Percentiles rank a stretch among this genome's conserved stretches.
phyloP scores from a whole-genome alignment of 805 yeast species.

The Yarrowia porcina region DNA sequence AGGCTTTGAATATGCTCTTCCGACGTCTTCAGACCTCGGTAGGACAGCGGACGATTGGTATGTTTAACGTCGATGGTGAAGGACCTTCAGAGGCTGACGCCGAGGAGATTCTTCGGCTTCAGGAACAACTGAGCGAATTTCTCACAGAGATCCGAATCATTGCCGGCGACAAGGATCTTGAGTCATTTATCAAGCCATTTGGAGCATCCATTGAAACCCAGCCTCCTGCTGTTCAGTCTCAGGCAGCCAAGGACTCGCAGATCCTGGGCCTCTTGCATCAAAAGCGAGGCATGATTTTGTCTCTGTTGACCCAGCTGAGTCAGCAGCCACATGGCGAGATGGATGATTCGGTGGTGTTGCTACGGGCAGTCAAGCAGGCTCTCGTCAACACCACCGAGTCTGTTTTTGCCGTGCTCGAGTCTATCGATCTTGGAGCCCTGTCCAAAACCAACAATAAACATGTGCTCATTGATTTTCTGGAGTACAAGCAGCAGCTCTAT shows the following conservation, averaged over 20 bases:
- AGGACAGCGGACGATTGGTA: slow-evolving; percentile 2
- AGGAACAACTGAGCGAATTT: slow-evolving; percentile 6
- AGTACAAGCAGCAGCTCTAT: slow-evolving; percentile 11
- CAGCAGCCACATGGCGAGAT: slow-evolving; percentile 21
- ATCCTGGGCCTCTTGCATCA: slow-evolving; percentile 9
- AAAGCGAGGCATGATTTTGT: slow-evolving; percentile 19
- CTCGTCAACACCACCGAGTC: slow-evolving; percentile 19
- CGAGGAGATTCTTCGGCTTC: neutral
- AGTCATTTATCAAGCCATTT: slow-evolving; percentile 3
- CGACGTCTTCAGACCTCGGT: slow-evolving; percentile 13
- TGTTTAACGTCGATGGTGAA: neutral
- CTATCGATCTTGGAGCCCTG: slow-evolving; percentile 6
- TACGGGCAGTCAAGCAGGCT: slow-evolving; percentile 15
- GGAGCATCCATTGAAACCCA: slow-evolving; percentile 17
- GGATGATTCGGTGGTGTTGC: slow-evolving; percentile 14
- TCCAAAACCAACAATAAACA: slow-evolving; percentile 18
- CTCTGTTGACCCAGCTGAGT: slow-evolving; percentile 17
- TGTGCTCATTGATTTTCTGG: slow-evolving; percentile 14
- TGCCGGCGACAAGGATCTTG: slow-evolving; percentile 4
- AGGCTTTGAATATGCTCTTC: neutral
- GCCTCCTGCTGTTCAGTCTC: slow-evolving; percentile 6
- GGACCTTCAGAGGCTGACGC: neutral
- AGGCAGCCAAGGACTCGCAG: slow-evolving; percentile 17
- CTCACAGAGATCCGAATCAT: neutral
- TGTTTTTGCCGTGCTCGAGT: slow-evolving; percentile 5